Evolutionary conservation across 352 stramenopile genomes (phyloP), one percentile per base, ranked within the genome.

Genomic region (Phytophthora multivora): DNA sequence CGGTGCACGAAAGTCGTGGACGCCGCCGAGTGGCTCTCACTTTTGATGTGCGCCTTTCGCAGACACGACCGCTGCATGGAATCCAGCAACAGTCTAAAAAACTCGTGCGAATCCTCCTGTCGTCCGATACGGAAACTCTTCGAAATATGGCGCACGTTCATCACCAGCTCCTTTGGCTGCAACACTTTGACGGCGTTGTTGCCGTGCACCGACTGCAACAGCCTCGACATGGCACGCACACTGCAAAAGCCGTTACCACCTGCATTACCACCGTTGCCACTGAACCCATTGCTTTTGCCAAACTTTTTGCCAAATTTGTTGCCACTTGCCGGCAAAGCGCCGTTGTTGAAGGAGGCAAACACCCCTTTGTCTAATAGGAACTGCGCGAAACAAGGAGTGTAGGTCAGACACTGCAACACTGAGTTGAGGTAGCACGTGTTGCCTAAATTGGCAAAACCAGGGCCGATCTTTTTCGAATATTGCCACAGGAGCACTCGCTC

Each of bases 371-470:
- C 62, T 15, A 99, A 60, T 74, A 99, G 91, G 48, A 86, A 90
- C 66, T 95, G 86, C 12, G 75, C 82, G n/a, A 95, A 86, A 55
- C 74, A 77, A 16, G 86, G 86, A 63, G 86, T 92, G 66, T 95
- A 93, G 40, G 60, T 61, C 25, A 95, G 75, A 63, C 91, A 98
- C 66, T 98, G 93, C 66, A 98, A 75, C 67, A 91, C 86, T 49
- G 93, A 96, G 74, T 98, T 98, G 56, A 98, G 83, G 76, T 97
- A 98, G 78, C 94, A 98, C 62, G 94, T 98, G 76, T 98, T 98
- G 68, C 94, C 94, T 19, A 98, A 75, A 69, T 98, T 98, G 43
- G 83, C 81, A 45, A 95, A 77, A 10, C 86, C 86, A 2, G 86
- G 86, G 8, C 86, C 86, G 55, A 95, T 92, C 69, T 91, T 93